Base-by-base conservation (phyloP, 176 grass and related monocot species). In the Pharus latifolius region DNA sequence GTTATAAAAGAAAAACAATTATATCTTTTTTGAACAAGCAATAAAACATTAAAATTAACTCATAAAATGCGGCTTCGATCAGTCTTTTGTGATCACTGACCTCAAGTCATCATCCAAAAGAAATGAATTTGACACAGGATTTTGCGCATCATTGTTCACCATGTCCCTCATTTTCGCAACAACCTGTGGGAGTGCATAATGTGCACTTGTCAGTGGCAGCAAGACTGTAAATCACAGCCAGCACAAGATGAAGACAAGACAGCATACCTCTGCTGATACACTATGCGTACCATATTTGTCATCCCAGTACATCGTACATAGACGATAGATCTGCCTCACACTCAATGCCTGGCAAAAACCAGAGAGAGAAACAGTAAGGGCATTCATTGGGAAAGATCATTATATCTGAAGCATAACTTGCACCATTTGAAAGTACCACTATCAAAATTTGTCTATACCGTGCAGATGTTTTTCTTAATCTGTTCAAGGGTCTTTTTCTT, bases 221-320 rank as follows among this genome's bases (percentile, higher is more conserved):
- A 44, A 16, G 24, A 49, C 68, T 29, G 7, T 53, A 43, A 40
- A 19, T 34, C 49, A 77, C 56, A 76, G 60, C 18, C 13, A 61
- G 58, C 62, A 52, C 17, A 63, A 54, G 31, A 63, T 65, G 42
- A 33, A 56, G 18, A 59, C 49, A 61, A 41, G n/a, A n/a, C 35
- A 44, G 55, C 70, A 54, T 72, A 63, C 91, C 81, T 91, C 91
- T 34, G 51, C 57, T 49, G 91, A 96, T 67, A 96, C 87, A 73
- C 87, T 96, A 15, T 91, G 87, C 22, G 91, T 87, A 57, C 74
- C 78, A 12, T 96, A 96, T 84, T 85, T 91, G 35, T 96, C 84
- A 54, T 96, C 91, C 84, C 91, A 96, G 63, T 96, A 96, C 87
- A 91, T 96, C 19, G 88, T 91, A 70, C 91, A 96, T 80, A 96